Evolutionary conservation across 331 rosid genomes (phyloP).

Genomic region (Dryas integrifolia): DNA sequence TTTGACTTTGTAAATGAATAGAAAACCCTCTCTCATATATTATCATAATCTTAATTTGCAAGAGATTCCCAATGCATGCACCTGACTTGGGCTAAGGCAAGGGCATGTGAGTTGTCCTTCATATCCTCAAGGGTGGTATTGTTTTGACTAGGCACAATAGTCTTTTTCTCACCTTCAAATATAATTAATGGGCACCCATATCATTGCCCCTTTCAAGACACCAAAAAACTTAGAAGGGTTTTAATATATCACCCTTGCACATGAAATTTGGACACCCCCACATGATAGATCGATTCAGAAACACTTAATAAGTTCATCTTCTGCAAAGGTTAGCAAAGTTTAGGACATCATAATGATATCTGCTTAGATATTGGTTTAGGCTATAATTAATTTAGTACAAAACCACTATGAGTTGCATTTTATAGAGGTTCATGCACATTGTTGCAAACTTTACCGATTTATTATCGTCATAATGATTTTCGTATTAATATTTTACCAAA

Average conservation of each 20-base stretch:
- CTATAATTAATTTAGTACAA: background rate
- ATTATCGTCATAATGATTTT: too few species aligned
- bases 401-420: background rate
- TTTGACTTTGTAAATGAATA: constrained; percentile 23
- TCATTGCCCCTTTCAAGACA: background rate
- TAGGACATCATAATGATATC: constrained; percentile 22
- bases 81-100: constrained; percentile 12
- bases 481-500: too few species aligned
- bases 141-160: background rate
- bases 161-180: background rate
- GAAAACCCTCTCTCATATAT: constrained; percentile 15
- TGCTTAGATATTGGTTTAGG: constrained; percentile 27
- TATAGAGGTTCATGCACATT: background rate
- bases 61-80: constrained; percentile 2
- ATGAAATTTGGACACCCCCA: constrained; percentile 39
- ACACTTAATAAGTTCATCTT: constrained; percentile 1
- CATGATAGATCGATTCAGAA: constrained; percentile 25
- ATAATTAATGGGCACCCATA: constrained; percentile 11
- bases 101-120: constrained; percentile 21
- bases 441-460: too few species aligned
- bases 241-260: constrained; percentile 24
- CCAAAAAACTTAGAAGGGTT: background rate
- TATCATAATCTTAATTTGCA: background rate
- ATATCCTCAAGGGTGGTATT: background rate
- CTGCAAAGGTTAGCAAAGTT: constrained; percentile 18